Evolutionary conservation across 2,329 filamentous ascomycete species (phyloP), one percentile per base, ranked within the genome.

Genomic region (Orbilia quercus): DNA sequence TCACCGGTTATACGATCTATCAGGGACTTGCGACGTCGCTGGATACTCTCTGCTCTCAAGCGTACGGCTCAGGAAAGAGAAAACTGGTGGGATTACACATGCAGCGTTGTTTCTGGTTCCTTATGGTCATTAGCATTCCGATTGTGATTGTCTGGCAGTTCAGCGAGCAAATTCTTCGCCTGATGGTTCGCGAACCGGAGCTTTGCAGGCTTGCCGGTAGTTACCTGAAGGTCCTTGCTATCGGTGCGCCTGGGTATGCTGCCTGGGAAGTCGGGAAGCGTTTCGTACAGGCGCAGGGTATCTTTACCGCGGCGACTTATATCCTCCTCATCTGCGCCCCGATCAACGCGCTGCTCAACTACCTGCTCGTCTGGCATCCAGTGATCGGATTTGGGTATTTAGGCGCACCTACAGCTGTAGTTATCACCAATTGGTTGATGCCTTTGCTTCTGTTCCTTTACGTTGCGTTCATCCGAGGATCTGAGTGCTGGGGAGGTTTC

Each of bases 21-120:
- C 90, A 92, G 79, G 90, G 77, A 70, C 84, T 98, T 12, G 90
- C 92, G 0, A 98, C 94, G 2, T 91, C 90, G 75, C 84, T 98
- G 38, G 94, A 98, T 81, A 98, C 94, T 0, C 87, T 98, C 1
- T 97, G 94, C 80, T 88, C 94, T 0, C 94, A 98, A 81, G 94
- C 95, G 0, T 98, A 96, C 79, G 94, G 95, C 1, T 96, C 91
- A 0, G 94, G 94, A 0, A 90, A 90, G 79, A 96, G 90, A 79
- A 90, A 93, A 76, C 86, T 98, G 3, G 94, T 98, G 69, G 94
- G 91, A 1, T 80, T 95, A 62, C 91, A 95, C 78, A 85, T 91
- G 75, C 90, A 95, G 81, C 85, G 91, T 65, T 94, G 94, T 91
- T 83, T 91, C 0, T 90, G 84, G 79, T 93, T 95, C 79, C 84